Base-by-base conservation (phyloP, 2,329 filamentous ascomycete species). In the Nakataea oryzae region DNA sequence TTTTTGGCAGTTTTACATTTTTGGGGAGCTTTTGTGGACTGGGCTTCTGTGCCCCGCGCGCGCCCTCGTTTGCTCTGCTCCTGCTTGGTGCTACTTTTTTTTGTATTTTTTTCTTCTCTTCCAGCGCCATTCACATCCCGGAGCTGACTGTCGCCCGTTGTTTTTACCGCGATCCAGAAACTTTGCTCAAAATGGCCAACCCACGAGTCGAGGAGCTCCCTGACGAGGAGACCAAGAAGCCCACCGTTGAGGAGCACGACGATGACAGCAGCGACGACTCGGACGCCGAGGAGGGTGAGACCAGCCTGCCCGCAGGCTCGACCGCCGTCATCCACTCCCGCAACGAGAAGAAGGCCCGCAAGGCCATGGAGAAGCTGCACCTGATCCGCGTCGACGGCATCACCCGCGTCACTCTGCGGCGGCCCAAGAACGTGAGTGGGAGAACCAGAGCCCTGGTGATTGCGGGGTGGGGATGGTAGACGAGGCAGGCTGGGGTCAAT, bases 281-380 rank as follows among this genome's bases (percentile, higher is more conserved):
- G 71, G 89, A 89, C 72, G 87, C 85, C 71, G 92, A 95, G 77
- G 87, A 85, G 66, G 86, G 81, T 69, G 85, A 85, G 65, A 74
- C 76, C 67, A 77, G 75, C 70, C 76, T 85, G 69, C 91, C 93
- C 75, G 88, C 90, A 69, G 95, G 93, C 74, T 90, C 92, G 73
- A 86, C 89, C 68, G 89, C 93, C 74, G 86, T 95, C 72, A 88
- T 99, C 74, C 93, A 97, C 86, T 96, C 91, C 75, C 92, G 95
- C 79, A 97, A 97, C 83, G 95, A 99, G 89, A 99, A 99, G 90
- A 99, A 99, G 88, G 96, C 95, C 72, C 89, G 95, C 81, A 99
- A 99, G 87, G 92, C 93, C 74, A 96, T 99, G 76, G 90, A 92
- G 79, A 99, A 99, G 88, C 87, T 97, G 75, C 93, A 96, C 76